Percentiles rank a stretch among this genome's conserved stretches.
phyloP scores from a whole-genome alignment of 2,329 filamentous ascomycete species.

The Dactylellina haptotyla region DNA sequence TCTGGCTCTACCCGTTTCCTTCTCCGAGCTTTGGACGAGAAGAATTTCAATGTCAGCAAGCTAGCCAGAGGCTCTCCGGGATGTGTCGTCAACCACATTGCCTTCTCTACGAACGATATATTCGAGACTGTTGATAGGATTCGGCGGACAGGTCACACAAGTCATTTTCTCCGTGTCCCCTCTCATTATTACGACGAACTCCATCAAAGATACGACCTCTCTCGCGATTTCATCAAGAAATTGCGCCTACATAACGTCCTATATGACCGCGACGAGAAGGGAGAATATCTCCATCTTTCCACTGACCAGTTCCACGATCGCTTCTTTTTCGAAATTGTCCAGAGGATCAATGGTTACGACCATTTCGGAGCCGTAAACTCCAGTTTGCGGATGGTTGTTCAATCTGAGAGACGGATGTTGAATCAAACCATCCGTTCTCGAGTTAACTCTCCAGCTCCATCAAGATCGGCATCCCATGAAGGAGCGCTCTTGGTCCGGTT shows the following conservation, averaged over 20 bases:
- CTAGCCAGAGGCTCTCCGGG: constrained; percentile 46
- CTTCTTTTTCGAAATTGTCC: constrained; percentile 55
- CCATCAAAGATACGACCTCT: constrained; percentile 54
- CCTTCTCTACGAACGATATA: constrained; percentile 52
- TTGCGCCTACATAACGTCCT: constrained; percentile 52
- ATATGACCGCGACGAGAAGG: constrained; percentile 55
- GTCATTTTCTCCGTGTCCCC: constrained; percentile 54
- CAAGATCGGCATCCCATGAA: constrained; percentile 45
- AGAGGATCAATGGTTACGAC: constrained; percentile 54
- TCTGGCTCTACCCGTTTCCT: constrained; percentile 47
- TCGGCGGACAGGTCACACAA: constrained; percentile 47
- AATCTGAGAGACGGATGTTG: constrained; percentile 51
- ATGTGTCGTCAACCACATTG: constrained; percentile 55
- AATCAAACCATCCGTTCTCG: constrained; percentile 49
- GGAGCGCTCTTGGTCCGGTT: constrained; percentile 42
- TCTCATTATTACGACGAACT: constrained; percentile 55
- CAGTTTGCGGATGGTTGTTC: constrained; percentile 48
- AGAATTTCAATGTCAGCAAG: constrained; percentile 53
- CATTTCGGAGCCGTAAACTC: constrained; percentile 55
- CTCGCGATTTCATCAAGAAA: constrained; percentile 51
- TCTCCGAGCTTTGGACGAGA: constrained; percentile 51
- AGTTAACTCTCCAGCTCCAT: constrained; percentile 49
- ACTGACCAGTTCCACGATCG: constrained; percentile 55
- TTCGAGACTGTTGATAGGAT: constrained; percentile 54
- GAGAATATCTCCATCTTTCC: constrained; percentile 54